Base-by-base conservation (phyloP, 169 alveolate genomes). In the Cryptosporidium ubiquitum region DNA sequence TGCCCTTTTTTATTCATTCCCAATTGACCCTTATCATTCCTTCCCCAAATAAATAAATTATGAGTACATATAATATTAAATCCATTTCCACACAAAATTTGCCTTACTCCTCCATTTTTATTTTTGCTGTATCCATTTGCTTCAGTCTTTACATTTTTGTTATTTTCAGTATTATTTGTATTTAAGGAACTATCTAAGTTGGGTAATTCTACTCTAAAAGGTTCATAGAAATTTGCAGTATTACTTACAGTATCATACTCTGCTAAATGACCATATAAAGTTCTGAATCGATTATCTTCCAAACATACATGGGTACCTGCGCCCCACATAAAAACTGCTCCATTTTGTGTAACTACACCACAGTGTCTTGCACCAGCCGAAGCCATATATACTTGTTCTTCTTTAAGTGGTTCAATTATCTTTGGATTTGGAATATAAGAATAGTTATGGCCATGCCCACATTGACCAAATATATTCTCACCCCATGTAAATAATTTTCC, bases 401-500 rank as follows among this genome's bases (percentile, higher is more conserved):
- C 89, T 58, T 79, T 79, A 29, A 79, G 75, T 16, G 89, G 49
- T 26, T 79, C 75, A 39, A 79, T 26, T 14, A 79, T 58, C 40
- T 61, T 64, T 37, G 89, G 89, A 42, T 6, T 79, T 64, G 79
- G 75, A n/a, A 79, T 64, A 61, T 79, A 61, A 39, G 61, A n/a
- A 40, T 61, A 61, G 35, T 79, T 47, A 20, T 79, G 89, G 20
- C 89, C 89, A 39, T 79, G 89, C 2, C 89, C 89, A 44, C 89
- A 79, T 64, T 79, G 89, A 5, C 89, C 89, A 35, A 20, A 79
- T 42, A 69, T 64, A 35, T 79, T 79, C 6, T 79, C 89, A 16
- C 89, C 89, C 89, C 89, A 79, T 20, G 89, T 79, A 61, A 79
- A 79, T 23, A 79, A 5, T 44, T 79, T 79, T 29, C 89, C 89